Evolutionary conservation across 306 rosid genomes (phyloP).

Genomic region (Inga oerstediana): DNA sequence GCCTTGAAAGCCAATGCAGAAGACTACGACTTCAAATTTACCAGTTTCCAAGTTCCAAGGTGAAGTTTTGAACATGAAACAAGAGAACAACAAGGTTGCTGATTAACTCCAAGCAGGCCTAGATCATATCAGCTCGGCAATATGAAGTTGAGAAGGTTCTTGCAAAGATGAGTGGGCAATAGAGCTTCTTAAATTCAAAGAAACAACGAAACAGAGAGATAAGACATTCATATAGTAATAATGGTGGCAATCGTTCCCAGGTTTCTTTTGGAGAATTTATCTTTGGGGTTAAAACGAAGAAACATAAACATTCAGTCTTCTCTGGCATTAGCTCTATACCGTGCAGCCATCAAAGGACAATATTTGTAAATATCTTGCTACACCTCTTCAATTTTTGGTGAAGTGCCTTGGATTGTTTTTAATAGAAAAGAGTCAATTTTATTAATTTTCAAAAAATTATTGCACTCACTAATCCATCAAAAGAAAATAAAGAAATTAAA

Average conservation of each 20-base stretch:
- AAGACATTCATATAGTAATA: constrained; percentile 46
- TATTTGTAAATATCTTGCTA: constrained; percentile 34
- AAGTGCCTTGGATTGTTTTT: too few species aligned
- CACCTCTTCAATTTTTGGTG: constrained; percentile 6
- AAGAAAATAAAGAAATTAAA: too few species aligned
- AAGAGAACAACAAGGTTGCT: constrained; percentile 87
- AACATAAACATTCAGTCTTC: constrained; percentile 71
- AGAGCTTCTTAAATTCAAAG: constrained; percentile 57
- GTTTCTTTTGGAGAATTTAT: constrained; percentile 87
- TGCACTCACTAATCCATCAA: too few species aligned
- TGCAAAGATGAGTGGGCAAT: constrained; percentile 66
- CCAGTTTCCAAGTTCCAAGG: constrained; percentile 98
- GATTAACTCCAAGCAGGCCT: constrained; percentile 81
- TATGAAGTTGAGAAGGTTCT: constrained; percentile 64
- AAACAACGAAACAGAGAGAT: constrained; percentile 48
- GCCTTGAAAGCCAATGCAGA: constrained; percentile 81
- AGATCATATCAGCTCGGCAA: constrained; percentile 62
- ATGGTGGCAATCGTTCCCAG: constrained; percentile 38
- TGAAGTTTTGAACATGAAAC: constrained; percentile 94
- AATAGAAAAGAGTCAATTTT: too few species aligned
- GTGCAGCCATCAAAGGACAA: constrained; percentile 43
- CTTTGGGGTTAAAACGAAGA: constrained; percentile 76
- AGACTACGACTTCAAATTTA: constrained; percentile 80
- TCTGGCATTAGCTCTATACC: constrained; percentile 65
- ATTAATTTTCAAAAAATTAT: too few species aligned